Base-by-base conservation (phyloP, 2,329 filamentous ascomycete species). In the Microcyclospora pomicola region DNA sequence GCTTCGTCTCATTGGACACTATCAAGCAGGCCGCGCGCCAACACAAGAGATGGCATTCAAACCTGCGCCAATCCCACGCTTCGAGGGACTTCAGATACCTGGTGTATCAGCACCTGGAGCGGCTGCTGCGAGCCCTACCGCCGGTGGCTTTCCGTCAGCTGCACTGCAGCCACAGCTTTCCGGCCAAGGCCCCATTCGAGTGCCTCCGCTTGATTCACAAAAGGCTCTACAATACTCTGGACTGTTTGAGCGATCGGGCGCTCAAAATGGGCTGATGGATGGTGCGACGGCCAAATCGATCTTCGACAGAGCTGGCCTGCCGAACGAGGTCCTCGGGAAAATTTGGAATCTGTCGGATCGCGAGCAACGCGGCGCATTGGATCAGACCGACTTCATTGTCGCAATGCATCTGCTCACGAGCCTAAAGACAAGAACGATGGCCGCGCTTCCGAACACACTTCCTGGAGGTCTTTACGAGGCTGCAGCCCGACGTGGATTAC, bases 321-420 rank as follows among this genome's bases (percentile, higher is more conserved):
- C 88, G 5, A 95, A 92, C 57, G 86, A 96, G 50, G 73, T 82
- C 9, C 70, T 98, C 27, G 87, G 87, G n/a, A 78, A 82, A 49
- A 95, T 98, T 65, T 98, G 91, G 91, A 86, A 82, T 51, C 71
- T 98, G 43, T 82, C 87, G 15, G 91, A 98, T 58, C 91, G 85
- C 0, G 87, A 95, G 61, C 86, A 94, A 62, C 77, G 87, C 37
- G 91, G 91, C 36, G 77, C 81, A 27, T 70, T 98, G 28, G 82
- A 87, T 41, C 71, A 79, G 50, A 88, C 86, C 11, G 91, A 96
- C 53, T 98, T 98, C 58, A 82, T 94, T 55, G 92, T 98, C 54
- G 91, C 91, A 33, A 98, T 98, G 91, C 91, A 98, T 60, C 68
- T 98, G 43, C 71, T 98, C 44, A 88, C 85, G 11, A 94, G 86